Percentiles rank a stretch among this genome's conserved stretches.
phyloP scores from a whole-genome alignment of 148 eudicot genomes.

The Camellia lanceoleosa region DNA sequence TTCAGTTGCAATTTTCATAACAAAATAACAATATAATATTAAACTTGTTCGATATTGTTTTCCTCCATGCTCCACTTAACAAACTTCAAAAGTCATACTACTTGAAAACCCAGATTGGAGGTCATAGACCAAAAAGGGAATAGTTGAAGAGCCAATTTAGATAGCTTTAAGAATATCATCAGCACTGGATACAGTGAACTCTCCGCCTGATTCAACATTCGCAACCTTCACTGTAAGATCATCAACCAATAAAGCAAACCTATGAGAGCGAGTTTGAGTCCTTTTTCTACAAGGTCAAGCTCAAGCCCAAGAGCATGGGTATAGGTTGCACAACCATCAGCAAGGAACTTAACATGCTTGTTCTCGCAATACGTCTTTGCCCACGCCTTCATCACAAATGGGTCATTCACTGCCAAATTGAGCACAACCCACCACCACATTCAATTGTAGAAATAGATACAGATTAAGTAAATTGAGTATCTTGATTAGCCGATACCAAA shows the following conservation, averaged over 20 bases:
- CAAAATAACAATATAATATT: too few relatives aligned
- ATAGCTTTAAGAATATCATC: slow-evolving; percentile 29
- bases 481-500: background rate
- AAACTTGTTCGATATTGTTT: too few relatives aligned
- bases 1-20: too few relatives aligned
- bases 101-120: background rate
- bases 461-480: background rate
- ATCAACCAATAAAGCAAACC: slow-evolving; percentile 33
- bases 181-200: slow-evolving; percentile 28
- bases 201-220: slow-evolving; percentile 26
- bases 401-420: slow-evolving; percentile 25
- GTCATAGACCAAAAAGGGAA: background rate
- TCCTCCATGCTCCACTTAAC: too few relatives aligned
- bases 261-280: slow-evolving; percentile 23
- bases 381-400: slow-evolving; percentile 35
- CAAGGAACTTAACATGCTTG: slow-evolving; percentile 32
- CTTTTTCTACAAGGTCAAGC: slow-evolving; percentile 33
- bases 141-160: background rate
- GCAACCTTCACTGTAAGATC: slow-evolving; percentile 28
- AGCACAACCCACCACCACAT: background rate
- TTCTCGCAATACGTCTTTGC: slow-evolving; percentile 23
- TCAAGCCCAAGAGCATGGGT: slow-evolving; percentile 30
- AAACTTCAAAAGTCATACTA: too few relatives aligned
- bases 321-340: slow-evolving; percentile 30
- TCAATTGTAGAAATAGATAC: background rate